Evolutionary conservation across 1,139 yeast genomes (phyloP), one percentile per base, ranked within the genome.

Genomic region (Debaryomyces coudertii): DNA sequence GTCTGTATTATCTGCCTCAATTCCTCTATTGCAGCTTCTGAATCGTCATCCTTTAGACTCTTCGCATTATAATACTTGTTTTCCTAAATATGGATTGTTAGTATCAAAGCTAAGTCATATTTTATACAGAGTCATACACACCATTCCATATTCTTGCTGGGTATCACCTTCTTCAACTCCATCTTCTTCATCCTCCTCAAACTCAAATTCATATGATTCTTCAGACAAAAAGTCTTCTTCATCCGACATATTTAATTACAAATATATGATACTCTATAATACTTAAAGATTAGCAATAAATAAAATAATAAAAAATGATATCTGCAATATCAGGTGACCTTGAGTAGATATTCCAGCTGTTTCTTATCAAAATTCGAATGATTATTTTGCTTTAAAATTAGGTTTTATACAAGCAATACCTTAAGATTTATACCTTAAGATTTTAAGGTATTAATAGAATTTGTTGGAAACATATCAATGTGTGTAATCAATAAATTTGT

Each of bases 201-300:
- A 82, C 53, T 83, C 88, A 55, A 83, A 83, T 58, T 83, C 87
- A 54, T 80, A 82, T 48, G 82, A 80, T 68, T 79, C 87, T 52
- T 82, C 83, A 20, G 83, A 78, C 62, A 75, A 69, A 55, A 70
- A 80, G 42, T 78, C 82, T 39, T 76, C 82, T 44, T 78, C 82
- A 55, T 80, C 84, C 2, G 83, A 77, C 84, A 80, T 80, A n/a
- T 7, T 46, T 28, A 33, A 16, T 16, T 20, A 16, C 4, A 5
- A n/a, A 16, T 11, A 24, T 25, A 2, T 4, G 22, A 20, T 20
- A 20, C 22, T 5, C 22, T 20, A 20, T 20, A 5, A 20, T 20
- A 20, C 22, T 20, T 20, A 20, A 20, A 20, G 22, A 20, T 20
- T 4, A 20, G 22, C 5, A 20, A 20, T 20, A n/a, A n/a, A n/a